phyloP scores from a whole-genome alignment of 208 protist genomes.

The Leishmania guyanensis region DNA sequence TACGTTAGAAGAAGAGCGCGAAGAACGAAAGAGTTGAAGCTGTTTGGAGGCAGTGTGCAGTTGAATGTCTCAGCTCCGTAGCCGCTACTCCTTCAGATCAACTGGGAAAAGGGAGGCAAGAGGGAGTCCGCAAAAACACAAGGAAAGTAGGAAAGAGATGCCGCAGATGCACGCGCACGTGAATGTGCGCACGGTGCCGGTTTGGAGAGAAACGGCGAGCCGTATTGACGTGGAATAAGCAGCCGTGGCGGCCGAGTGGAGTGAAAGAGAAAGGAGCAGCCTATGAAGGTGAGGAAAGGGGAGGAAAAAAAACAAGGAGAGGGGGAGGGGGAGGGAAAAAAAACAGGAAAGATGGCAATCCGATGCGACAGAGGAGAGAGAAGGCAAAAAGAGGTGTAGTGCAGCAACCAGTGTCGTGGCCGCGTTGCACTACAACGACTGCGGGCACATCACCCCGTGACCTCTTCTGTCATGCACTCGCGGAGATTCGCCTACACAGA shows the following conservation, averaged over 20 bases:
- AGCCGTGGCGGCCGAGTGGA: not conserved
- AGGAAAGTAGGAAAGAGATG: not conserved
- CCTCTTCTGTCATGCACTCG: not conserved
- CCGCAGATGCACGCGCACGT: not conserved
- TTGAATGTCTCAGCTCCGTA: not conserved
- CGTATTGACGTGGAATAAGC: not conserved
- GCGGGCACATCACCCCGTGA: not conserved
- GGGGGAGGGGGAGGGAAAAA: no score
- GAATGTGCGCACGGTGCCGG: not conserved
- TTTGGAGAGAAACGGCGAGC: not conserved
- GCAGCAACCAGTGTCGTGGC: not conserved
- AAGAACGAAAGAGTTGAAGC: not conserved
- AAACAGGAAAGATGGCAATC: not conserved
- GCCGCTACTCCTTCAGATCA: not conserved
- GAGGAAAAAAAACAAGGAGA: not conserved
- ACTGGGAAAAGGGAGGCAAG: not conserved
- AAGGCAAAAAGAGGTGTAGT: not conserved
- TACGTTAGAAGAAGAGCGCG: no score
- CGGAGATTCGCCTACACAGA: not conserved
- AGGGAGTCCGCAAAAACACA: not conserved
- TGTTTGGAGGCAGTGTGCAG: not conserved
- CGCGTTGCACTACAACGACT: not conserved
- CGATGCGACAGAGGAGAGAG: not conserved
- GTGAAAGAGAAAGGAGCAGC: not conserved
- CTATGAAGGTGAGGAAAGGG: not conserved